Evolutionary conservation across 305 asterid species (phyloP), one percentile per base, ranked within the genome.

Genomic region (Nicotiana rustica): DNA sequence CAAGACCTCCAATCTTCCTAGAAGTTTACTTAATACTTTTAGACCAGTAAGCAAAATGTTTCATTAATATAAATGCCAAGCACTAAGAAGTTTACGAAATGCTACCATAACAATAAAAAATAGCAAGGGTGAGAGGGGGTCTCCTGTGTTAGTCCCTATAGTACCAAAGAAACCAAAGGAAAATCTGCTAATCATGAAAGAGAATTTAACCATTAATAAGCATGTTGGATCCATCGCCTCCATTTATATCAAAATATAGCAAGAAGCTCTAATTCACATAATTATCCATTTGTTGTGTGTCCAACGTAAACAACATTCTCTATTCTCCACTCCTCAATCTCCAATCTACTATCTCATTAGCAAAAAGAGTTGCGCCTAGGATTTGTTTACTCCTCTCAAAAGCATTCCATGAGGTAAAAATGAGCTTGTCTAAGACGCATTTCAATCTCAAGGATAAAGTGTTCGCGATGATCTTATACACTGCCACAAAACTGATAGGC

Each of bases 351-450:
- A 68, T 68, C n/a, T 47, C 57, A 38, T 68, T 38, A 68, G 56
- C 31, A 68, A 38, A n/a, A 68, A 68, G 17, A 68, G 56, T 68
- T n/a, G 8, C 31, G 4, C 17, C 77, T 68, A 17, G 77, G 17
- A 9, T n/a, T 68, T 68, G 77, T 68, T 31, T 68, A 9, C 77
- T 68, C 77, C 31, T 52, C 4, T 33, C 73, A 67, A 68, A 67
- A 36, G 31, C 55, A 68, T 68, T 68, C 77, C 31, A 3, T n/a
- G 31, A 44, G 15, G 19, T 18, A 68, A 6, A 36, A 10, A 68
- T 36, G 31, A 68, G n/a, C 56, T 68, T 36, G 49, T 35, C 55
- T 36, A 68, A 68, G 29, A 68, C 7, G 31, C 10, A 1, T 38
- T 17, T 38, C 77, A 68, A 33, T 67, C 73, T 67, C 9, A 41